Percentiles rank a stretch among this genome's conserved stretches.
Evolutionary conservation across 441 rosid genomes (phyloP).

Genomic region (Erysimum pusillum): DNA sequence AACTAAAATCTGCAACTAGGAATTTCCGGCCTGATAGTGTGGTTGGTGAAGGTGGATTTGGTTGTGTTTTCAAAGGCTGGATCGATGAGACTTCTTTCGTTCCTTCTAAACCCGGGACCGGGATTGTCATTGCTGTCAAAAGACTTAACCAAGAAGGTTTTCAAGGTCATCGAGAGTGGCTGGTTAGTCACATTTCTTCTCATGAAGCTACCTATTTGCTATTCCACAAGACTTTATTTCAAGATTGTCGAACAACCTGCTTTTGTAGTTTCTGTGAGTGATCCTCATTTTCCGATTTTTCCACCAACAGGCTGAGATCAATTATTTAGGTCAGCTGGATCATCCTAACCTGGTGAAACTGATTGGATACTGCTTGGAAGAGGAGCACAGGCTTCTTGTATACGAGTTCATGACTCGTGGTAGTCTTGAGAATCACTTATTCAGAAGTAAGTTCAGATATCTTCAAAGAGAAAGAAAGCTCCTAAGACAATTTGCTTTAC

Average conservation of each 20-base stretch:
- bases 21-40: constrained; percentile 76
- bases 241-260: not conserved
- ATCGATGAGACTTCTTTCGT: constrained; percentile 61
- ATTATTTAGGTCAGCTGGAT: constrained; percentile 68
- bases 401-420: constrained; percentile 76
- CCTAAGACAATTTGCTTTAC: constrained; percentile 8
- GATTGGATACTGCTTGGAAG: constrained; percentile 71
- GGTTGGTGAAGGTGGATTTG: constrained; percentile 84
- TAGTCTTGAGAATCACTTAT: constrained; percentile 74
- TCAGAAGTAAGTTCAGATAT: constrained; percentile 56
- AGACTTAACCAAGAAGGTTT: constrained; percentile 64
- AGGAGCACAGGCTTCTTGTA: constrained; percentile 71
- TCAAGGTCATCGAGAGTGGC: constrained; percentile 72
- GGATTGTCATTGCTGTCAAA: constrained; percentile 61
- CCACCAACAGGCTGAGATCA: constrained; percentile 64
- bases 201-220: not conserved
- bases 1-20: constrained; percentile 65
- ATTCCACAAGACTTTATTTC: not conserved
- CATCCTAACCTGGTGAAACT: constrained; percentile 76
- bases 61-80: constrained; percentile 86
- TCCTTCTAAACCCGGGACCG: constrained; percentile 68
- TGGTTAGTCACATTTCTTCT: constrained; percentile 48
- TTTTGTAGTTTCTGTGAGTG: constrained; percentile 13
- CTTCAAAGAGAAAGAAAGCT: constrained; percentile 10
- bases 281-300: not conserved